Evolutionary conservation across 2,329 filamentous ascomycete genomes (phyloP), one percentile per base, ranked within the genome.

Genomic region (Hymenoscyphus linearis): DNA sequence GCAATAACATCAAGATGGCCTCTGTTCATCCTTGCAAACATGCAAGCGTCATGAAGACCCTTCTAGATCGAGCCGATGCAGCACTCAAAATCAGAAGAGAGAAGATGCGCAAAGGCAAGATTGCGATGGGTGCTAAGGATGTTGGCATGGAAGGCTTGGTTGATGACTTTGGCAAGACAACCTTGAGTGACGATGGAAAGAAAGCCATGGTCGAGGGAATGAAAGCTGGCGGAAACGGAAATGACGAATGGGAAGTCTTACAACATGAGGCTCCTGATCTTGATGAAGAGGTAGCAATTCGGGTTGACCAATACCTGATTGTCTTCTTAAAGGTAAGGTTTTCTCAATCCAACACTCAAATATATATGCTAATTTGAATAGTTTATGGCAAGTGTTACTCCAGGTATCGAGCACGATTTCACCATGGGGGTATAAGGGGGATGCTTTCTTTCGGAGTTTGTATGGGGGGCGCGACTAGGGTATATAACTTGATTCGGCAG

Each of bases 21-120:
- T 95, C 89, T 35, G 90, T 99, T 14, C 95, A 99, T 73, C 95
- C 95, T 3, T 99, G 95, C 84, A 96, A 95, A 74, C 95, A 99
- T 74, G 95, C 95, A 10, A 89, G 89, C 31, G 95, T 99, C 69
- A 99, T 99, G 95, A 99, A 98, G 78, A 91, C 91, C 25, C 85
- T 99, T 4, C 87, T 99, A 44, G 95, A 98, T 76, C 91, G 95
- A 37, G 95, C 95, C 54, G 93, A 99, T 73, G 91, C 91, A 25
- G 93, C 93, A 0, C 82, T 98, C 59, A 96, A 96, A 75, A 84
- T 96, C 59, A 87, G 93, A 25, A 83, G 91, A 52, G 89, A 93
- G 70, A 96, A 93, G 80, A 80, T 95, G 62, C 86, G 84, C 71
- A 79, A 83, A 16, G 76, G 84, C 73, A 75, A 86, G 80, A 72